A percentile compares a stretch with the other conserved stretches of the same genome.
Conservation (phyloP, 2,329 filamentous ascomycete species). For the Apiospora kogelbergensis region DNA sequence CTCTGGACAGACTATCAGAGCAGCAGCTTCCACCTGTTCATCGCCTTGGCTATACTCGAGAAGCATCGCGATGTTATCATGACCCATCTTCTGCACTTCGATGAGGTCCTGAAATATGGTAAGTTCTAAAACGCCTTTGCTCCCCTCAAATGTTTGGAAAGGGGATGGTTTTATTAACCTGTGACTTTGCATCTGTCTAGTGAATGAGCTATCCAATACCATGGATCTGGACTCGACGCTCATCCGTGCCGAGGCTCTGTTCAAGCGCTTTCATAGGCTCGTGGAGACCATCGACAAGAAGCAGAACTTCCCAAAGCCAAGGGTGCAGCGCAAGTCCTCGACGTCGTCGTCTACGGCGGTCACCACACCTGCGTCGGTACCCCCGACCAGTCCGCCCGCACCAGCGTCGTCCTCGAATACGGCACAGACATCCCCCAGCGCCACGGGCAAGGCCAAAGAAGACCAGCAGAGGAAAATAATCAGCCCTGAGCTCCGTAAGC, state of each 20-base stretch:
- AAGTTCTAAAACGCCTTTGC: slow-evolving; percentile 34
- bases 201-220: slow-evolving; percentile 91
- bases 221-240: slow-evolving; percentile 89
- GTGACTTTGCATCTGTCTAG: slow-evolving; percentile 40
- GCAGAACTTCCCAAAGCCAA: slow-evolving; percentile 71
- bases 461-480: slow-evolving; percentile 46
- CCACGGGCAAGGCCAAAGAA: slow-evolving; percentile 38
- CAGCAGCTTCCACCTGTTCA: slow-evolving; percentile 90
- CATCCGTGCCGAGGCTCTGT: slow-evolving; percentile 84
- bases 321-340: slow-evolving; percentile 21
- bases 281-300: slow-evolving; percentile 94
- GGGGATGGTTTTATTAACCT: neutral
- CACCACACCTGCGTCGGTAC: slow-evolving; percentile 12
- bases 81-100: slow-evolving; percentile 89
- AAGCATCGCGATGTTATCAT: slow-evolving; percentile 97
- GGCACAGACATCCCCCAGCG: slow-evolving; percentile 17
- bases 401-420: neutral
- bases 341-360: slow-evolving; percentile 21
- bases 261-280: slow-evolving; percentile 81
- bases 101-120: slow-evolving; percentile 97
- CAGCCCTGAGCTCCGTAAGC: slow-evolving; percentile 55
- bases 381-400: slow-evolving; percentile 6
- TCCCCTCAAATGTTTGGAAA: neutral
- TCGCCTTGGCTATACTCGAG: slow-evolving; percentile 90
- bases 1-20: slow-evolving; percentile 92